Base-by-base conservation (phyloP, 2,329 filamentous ascomycete genomes). In the Trichoderma oligosporum region DNA sequence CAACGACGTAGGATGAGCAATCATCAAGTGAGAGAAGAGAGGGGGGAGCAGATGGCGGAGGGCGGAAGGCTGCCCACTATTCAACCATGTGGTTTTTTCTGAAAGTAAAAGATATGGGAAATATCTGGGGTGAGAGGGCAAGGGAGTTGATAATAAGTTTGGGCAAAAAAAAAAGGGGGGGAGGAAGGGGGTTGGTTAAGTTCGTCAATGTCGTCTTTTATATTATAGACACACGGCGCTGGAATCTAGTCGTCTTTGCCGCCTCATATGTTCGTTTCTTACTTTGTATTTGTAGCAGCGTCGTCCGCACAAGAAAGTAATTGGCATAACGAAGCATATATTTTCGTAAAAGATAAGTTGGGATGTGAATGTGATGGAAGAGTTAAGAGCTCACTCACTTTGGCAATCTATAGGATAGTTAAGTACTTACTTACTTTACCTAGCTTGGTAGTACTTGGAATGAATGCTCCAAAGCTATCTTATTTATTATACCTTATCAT, bases 221-320 rank as follows among this genome's bases (percentile, higher is more conserved):
- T 31, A 5, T 27, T 33, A 39, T 38, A 38, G 49, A 55, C 27
- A 25, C 25, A 31, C 27, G 51, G 56, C 51, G 44, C 48, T 56
- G 44, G 29, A 56, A 58, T 55, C 51, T 49, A 29, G 42, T 35
- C 33, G 27, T 47, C 27, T 18, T 29, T 25, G 18, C 11, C 38
- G 8, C 25, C 14, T 35, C 8, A 57, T 36, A 20, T 33, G 20
- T 22, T 45, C 31, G 24, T 25, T 54, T 31, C 22, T 39, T n/a
- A n/a, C n/a, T n/a, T n/a, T 58, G 48, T 58, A 47, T 24, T 38
- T 38, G 9, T 56, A 56, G 44, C 8, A 42, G 14, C 8, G 7
- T 24, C 31, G 8, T 5, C n/a, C 2, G 2, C 11, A 22, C 27
- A 16, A 11, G 25, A 41, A 9, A 22, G 24, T 11, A 8, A 12